Evolutionary conservation across 2,329 filamentous ascomycete species (phyloP), one percentile per base, ranked within the genome.

Genomic region (Diaporthe vaccinii): DNA sequence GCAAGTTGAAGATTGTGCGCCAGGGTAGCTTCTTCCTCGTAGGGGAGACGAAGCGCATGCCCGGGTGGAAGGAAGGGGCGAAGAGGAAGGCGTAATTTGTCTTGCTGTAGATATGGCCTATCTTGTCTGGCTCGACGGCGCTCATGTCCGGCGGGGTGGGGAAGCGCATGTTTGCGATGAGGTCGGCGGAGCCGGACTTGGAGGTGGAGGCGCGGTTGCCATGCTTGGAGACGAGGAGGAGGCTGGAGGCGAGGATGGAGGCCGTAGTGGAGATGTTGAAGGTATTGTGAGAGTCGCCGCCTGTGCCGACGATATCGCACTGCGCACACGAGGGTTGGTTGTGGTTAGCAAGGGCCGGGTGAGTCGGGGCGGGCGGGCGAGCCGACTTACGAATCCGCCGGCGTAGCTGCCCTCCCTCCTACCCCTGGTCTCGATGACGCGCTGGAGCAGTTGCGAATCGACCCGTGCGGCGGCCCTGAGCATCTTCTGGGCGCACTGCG

Each of bases 181-280:
- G 90, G 84, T 99, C 97, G 74, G 97, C 97, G 58, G 96, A 98
- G 71, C 97, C 97, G 4, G 96, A 98, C 82, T 97, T 96, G 73
- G 96, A 98, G 4, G 97, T 98, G 73, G 95, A 97, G 57, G 97
- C 96, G 79, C 94, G 93, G 87, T 99, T 99, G 78, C 97, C 97
- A 85, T 99, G 97, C 86, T 99, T 99, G 78, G 94, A 95, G 74
- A 98, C 89, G 80, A 97, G 89, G 49, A 99, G 90, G 39, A 97
- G 87, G 6, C 95, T 92, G 8, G 95, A 97, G 62, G 95, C 95
- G 67, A 99, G 78, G 81, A 99, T 98, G 25, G 95, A 98, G 3
- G 97, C 92, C 9, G 97, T 98, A 6, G 97, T 99, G 79, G 94
- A 97, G 83, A 99, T 96, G 84, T 99, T 99, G 91, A 98, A 99